Percentiles rank a stretch among this genome's conserved stretches.
Evolutionary conservation across 2,329 filamentous ascomycete genomes (phyloP).

Genomic region (Ophiostoma perfectum): DNA sequence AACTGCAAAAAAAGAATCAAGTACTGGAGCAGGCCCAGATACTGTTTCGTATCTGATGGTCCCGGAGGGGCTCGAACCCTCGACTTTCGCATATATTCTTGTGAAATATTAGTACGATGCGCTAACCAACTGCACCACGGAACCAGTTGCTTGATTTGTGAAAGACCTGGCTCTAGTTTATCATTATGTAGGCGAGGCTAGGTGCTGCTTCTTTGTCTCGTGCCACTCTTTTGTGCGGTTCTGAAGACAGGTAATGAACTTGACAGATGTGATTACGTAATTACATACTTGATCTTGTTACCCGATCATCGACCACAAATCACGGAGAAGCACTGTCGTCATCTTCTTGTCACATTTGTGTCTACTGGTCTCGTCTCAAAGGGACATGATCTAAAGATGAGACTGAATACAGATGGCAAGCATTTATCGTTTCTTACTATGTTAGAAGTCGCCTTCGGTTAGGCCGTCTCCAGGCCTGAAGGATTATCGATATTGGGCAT

Average conservation of each 20-base stretch:
- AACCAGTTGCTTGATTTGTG: conserved; percentile 24
- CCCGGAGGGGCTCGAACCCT: conserved; percentile 29
- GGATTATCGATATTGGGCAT: neutral
- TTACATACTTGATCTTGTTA: no score
- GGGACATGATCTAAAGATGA: neutral
- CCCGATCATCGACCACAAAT: no score
- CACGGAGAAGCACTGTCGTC: neutral
- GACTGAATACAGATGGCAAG: neutral
- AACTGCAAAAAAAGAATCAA: conserved; percentile 2
- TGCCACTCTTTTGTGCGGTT: no score
- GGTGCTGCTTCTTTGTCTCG: no score
- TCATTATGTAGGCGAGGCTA: no score
- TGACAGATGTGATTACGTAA: no score
- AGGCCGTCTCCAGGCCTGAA: neutral
- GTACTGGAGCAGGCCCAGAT: conserved; percentile 18
- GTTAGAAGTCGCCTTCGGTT: neutral
- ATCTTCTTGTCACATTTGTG: neutral
- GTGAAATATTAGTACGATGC: conserved; percentile 28
- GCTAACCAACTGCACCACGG: conserved; percentile 29
- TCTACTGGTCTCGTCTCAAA: neutral
- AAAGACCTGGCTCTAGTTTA: neutral
- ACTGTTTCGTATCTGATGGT: conserved; percentile 23
- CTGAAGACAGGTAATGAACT: no score
- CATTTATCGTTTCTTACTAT: no score
- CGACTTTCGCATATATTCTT: conserved; percentile 27